Conservation (phyloP, 257 asterid genomes). For the Knoxia roxburghii region DNA sequence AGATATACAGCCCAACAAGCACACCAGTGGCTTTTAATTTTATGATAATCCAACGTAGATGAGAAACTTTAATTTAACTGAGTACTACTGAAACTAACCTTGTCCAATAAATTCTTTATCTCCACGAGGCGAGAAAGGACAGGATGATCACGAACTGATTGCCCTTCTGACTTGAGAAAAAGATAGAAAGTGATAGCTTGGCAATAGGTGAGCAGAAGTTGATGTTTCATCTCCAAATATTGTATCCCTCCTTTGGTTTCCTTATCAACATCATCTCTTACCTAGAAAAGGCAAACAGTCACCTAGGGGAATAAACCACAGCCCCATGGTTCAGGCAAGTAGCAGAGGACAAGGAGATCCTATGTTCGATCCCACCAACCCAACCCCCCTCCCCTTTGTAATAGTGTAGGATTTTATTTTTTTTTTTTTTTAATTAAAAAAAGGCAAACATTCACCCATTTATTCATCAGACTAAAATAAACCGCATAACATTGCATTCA, state of each 20-base stretch:
- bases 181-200: slow-evolving; percentile 92
- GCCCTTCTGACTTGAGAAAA: slow-evolving; percentile 95
- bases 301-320: too few species aligned
- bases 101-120: slow-evolving; percentile 74
- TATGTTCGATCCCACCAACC: too few species aligned
- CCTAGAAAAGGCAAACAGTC: slow-evolving; percentile 37
- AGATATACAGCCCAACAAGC: neutral
- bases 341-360: too few species aligned
- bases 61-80: too few species aligned
- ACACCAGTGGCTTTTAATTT: neutral
- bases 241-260: slow-evolving; percentile 50
- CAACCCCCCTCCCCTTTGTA: too few species aligned
- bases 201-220: slow-evolving; percentile 76
- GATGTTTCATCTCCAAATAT: slow-evolving; percentile 74
- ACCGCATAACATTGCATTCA: neutral
- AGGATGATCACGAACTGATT: slow-evolving; percentile 90
- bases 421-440: too few species aligned
- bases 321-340: too few species aligned
- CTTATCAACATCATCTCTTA: slow-evolving; percentile 41
- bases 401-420: too few species aligned
- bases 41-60: neutral
- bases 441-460: too few species aligned
- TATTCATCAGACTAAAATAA: neutral
- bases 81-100: slow-evolving; percentile 42
- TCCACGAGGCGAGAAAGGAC: slow-evolving; percentile 82